phyloP scores from a whole-genome alignment of 345 rosid genomes.

The Punica granatum region DNA sequence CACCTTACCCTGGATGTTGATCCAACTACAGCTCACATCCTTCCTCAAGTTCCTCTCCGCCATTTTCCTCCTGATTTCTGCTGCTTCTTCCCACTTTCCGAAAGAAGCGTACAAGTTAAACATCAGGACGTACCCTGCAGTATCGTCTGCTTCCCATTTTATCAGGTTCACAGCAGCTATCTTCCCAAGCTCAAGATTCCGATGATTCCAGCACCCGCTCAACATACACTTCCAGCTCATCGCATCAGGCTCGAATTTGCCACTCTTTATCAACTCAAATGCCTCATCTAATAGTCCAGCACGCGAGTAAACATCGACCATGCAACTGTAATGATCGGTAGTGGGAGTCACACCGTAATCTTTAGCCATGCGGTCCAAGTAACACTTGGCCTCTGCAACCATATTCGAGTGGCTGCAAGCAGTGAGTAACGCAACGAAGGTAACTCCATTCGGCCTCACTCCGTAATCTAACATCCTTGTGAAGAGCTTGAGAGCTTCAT shows the following conservation, averaged over 20 bases:
- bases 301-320: conserved; percentile 61
- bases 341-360: conserved; percentile 45
- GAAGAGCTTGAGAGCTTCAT: conserved; percentile 53
- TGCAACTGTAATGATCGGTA: conserved; percentile 62
- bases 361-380: conserved; percentile 38
- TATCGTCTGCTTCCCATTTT: conserved; percentile 48
- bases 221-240: conserved; percentile 74
- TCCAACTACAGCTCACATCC: conserved; percentile 77
- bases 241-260: conserved; percentile 56
- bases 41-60: conserved; percentile 47
- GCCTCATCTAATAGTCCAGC: conserved; percentile 57
- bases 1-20: conserved; percentile 43
- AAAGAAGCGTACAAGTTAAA: conserved; percentile 47
- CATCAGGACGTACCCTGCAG: conserved; percentile 55
- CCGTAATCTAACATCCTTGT: conserved; percentile 38
- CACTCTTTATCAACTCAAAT: conserved; percentile 32
- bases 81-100: conserved; percentile 70
- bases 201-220: conserved; percentile 67
- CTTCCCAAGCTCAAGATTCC: conserved; percentile 57
- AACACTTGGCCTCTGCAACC: conserved; percentile 39
- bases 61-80: conserved; percentile 53
- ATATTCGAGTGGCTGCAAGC: conserved; percentile 76
- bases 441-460: conserved; percentile 53
- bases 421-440: conserved; percentile 58
- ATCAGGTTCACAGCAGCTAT: conserved; percentile 53